A percentile compares a stretch with the other conserved stretches of the same genome.
Evolutionary conservation across 225 moss, liverwort and hornwort genomes (phyloP).

Genomic region (Physcomitrium patens): DNA sequence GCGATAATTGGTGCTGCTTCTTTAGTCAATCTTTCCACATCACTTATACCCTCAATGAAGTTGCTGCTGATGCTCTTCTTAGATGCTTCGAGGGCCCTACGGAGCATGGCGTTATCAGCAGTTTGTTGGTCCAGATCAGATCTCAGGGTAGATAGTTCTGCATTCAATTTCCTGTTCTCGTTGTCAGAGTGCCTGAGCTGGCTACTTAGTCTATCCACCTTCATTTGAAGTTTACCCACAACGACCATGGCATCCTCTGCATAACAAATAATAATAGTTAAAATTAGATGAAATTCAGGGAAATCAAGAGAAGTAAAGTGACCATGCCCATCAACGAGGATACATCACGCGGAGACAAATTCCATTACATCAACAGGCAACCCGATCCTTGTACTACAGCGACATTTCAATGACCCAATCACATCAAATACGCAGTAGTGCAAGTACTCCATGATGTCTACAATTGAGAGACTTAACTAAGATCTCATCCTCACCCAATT

Average conservation of each 20-base stretch:
- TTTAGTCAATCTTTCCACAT: constrained; percentile 33
- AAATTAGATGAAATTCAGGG: neutral
- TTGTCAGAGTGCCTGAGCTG: constrained; percentile 33
- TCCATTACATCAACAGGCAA: constrained; percentile 7
- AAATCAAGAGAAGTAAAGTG: neutral
- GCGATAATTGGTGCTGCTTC: constrained; percentile 46
- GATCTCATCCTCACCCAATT: constrained; percentile 34
- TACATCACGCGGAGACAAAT: neutral
- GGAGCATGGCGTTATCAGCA: constrained; percentile 23
- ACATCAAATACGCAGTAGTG: neutral
- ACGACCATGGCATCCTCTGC: constrained; percentile 55
- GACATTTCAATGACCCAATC: neutral
- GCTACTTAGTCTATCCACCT: constrained; percentile 32
- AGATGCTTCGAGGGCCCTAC: constrained; percentile 23
- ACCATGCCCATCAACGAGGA: no score
- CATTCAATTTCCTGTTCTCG: constrained; percentile 33
- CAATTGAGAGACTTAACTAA: constrained; percentile 1
- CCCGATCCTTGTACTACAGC: neutral
- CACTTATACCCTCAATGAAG: constrained; percentile 14
- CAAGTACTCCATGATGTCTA: neutral
- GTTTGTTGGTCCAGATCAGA: constrained; percentile 29
- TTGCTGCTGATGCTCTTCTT: neutral
- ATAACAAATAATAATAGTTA: constrained; percentile 14
- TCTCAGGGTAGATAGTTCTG: constrained; percentile 26
- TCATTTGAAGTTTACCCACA: constrained; percentile 29